Conservation (phyloP, 108 stramenopile genomes). For the Skeletonema tropicum region DNA sequence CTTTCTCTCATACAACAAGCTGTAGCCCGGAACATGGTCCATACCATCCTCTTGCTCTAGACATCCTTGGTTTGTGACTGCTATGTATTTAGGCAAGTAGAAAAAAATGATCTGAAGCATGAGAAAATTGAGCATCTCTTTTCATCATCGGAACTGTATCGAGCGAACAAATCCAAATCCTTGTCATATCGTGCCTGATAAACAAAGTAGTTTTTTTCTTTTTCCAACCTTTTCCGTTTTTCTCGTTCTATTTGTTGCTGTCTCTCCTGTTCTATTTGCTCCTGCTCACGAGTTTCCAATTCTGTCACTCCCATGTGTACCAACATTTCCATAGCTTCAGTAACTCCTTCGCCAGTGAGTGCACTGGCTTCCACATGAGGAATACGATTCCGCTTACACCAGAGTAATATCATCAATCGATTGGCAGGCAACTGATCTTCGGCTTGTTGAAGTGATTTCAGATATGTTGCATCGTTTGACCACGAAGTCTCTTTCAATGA, state of each 20-base stretch:
- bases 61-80: no score
- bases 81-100: neutral
- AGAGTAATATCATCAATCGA: constrained; percentile 71
- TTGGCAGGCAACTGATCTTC: constrained; percentile 77
- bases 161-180: constrained; percentile 38
- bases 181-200: constrained; percentile 31
- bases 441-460: constrained; percentile 64
- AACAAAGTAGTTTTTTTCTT: constrained; percentile 23
- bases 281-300: neutral
- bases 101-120: constrained; percentile 5
- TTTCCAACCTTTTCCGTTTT: neutral
- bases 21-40: no score
- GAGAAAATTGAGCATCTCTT: constrained; percentile 20
- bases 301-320: constrained; percentile 57
- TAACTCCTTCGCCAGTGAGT: constrained; percentile 70
- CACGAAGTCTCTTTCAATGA: constrained; percentile 51
- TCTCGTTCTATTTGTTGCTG: neutral
- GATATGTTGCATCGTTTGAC: constrained; percentile 65
- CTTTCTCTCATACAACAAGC: no score
- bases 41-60: no score
- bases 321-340: constrained; percentile 60
- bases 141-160: constrained; percentile 36
- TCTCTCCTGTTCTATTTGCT: neutral
- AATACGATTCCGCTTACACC: constrained; percentile 83
- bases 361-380: constrained; percentile 74